A percentile compares a stretch with the other conserved stretches of the same genome.
phyloP scores from a whole-genome alignment of 83 land plant genomes.

The Picea engelmannii region DNA sequence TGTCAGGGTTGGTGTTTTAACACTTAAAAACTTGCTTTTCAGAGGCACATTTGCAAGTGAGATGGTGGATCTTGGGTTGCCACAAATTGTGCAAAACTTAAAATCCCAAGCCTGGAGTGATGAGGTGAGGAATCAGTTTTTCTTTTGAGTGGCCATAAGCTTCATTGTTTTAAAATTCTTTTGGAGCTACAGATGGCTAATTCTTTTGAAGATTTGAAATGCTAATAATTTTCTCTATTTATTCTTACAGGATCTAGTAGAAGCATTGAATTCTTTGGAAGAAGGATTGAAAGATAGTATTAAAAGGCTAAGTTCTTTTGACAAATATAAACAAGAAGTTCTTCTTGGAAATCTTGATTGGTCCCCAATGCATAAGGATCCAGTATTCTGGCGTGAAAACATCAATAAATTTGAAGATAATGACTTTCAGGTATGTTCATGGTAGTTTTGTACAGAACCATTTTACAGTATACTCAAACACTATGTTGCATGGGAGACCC shows the following conservation, averaged over 20 bases:
- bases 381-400: constrained; percentile 89
- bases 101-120: constrained; percentile 95
- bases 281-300: constrained; percentile 79
- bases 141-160: neutral
- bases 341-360: constrained; percentile 92
- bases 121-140: constrained; percentile 56
- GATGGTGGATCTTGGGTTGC: constrained; percentile 87
- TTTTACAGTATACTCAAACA: neutral
- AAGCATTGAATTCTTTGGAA: constrained; percentile 77
- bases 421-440: constrained; percentile 98
- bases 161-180: neutral
- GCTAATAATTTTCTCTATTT: neutral
- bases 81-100: constrained; percentile 74
- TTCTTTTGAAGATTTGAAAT: neutral
- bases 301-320: constrained; percentile 86
- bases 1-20: constrained; percentile 16
- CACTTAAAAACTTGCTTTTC: constrained; percentile 62
- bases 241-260: constrained; percentile 63
- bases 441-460: constrained; percentile 16
- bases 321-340: constrained; percentile 87
- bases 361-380: constrained; percentile 97
- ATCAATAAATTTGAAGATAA: constrained; percentile 83
- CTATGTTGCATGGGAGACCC: too few relatives aligned
- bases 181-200: neutral
- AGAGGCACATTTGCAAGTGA: constrained; percentile 76